Evolutionary conservation across 2,329 filamentous ascomycete species (phyloP).

Genomic region (Aspergillus eucalypticola): DNA sequence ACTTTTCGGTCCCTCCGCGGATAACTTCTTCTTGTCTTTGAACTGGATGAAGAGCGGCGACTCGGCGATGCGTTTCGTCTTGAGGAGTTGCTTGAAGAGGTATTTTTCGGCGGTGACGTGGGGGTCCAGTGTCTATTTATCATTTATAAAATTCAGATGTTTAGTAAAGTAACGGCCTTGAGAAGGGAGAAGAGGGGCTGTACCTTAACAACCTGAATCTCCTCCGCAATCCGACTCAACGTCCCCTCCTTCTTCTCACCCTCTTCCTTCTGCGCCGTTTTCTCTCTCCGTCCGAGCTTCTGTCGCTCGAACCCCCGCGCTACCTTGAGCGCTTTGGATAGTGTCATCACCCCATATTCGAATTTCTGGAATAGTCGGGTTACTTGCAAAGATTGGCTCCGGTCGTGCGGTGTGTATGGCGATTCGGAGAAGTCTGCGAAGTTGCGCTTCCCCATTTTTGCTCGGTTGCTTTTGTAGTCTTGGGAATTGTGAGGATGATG

Average conservation of each 20-base stretch:
- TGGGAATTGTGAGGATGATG: too few species aligned
- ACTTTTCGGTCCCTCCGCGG: conserved; percentile 42
- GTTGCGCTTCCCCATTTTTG: conserved; percentile 45
- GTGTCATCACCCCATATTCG: conserved; percentile 50
- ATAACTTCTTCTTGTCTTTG: conserved; percentile 39
- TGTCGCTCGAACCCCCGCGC: conserved; percentile 64
- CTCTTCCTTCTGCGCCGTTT: conserved; percentile 49
- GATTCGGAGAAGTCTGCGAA: conserved; percentile 31
- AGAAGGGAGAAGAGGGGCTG: background rate
- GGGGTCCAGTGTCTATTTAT: conserved; percentile 52
- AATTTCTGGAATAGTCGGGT: conserved; percentile 50
- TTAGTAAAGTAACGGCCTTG: conserved; percentile 3
- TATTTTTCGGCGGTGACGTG: conserved; percentile 53
- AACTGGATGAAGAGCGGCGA: conserved; percentile 50
- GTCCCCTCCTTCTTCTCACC: conserved; percentile 38
- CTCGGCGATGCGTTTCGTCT: conserved; percentile 59
- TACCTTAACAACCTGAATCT: conserved; percentile 60
- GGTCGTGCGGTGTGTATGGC: conserved; percentile 14
- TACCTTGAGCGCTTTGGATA: conserved; percentile 57
- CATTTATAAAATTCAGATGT: background rate
- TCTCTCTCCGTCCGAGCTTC: conserved; percentile 61
- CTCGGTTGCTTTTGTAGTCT: background rate
- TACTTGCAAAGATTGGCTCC: conserved; percentile 31
- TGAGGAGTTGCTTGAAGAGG: conserved; percentile 57
- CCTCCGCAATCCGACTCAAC: conserved; percentile 51